Base-by-base conservation (phyloP, 1,139 yeast genomes). In the Pichia terricola region DNA sequence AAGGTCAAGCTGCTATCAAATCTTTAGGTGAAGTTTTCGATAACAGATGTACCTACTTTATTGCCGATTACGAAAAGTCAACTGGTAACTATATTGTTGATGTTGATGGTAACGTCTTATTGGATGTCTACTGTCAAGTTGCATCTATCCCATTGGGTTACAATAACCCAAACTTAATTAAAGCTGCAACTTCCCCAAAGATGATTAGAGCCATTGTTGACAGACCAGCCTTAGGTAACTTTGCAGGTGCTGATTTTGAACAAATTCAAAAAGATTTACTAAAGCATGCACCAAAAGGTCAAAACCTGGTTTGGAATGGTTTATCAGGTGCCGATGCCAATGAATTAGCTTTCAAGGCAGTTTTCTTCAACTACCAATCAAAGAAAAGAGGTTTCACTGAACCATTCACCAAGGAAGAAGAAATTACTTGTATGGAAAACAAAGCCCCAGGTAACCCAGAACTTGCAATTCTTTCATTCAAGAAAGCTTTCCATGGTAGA, bases 241-340 rank as follows among this genome's bases (percentile, higher is more conserved):
- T 81, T 64, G 87, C 91, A 36, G 75, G 83, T 48, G 63, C 62
- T 42, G 87, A 82, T 55, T 71, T 72, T 51, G 77, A 75, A 53
- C 68, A 70, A 45, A 79, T 80, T 51, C 69, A 81, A 50, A 64
- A 66, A 46, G 77, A 73, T 37, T 65, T 81, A 47, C 67, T 80
- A 51, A 70, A 77, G 46, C 77, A 73, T 51, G 88, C 88, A 42
- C 89, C 89, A 53, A 75, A 75, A 59, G 86, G 85, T 48, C 81
- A 78, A 62, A 73, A 69, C 56, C 67, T 74, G 57, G 73, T 75
- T 45, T 84, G 89, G 87, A 77, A 85, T 22, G 89, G 84, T 37
- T 69, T 82, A 55, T 76, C 87, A 25, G 94, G 94, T 48, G 84
- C 89, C 31, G 91, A 83, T 60, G 94, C 94, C 53, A 81, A 81